Conservation (phyloP, 257 asterid species). For the Solanum habrochaites region DNA sequence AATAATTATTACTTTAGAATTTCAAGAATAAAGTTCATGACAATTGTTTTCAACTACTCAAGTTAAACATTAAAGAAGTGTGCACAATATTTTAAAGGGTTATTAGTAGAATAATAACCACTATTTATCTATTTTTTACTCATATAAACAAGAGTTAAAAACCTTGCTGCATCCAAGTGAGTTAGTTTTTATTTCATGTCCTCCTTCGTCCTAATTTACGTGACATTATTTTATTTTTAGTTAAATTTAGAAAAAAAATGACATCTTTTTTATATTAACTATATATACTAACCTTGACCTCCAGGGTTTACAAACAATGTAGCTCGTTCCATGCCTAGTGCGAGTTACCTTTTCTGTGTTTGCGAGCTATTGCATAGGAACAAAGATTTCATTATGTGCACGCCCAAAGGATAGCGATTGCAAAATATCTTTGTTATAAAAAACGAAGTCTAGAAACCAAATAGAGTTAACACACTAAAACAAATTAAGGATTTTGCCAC, state of each 20-base stretch:
- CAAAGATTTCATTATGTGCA: fast-evolving
- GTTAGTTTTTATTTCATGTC: no score
- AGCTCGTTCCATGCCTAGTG: neutral
- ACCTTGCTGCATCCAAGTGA: no score
- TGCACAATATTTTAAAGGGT: neutral
- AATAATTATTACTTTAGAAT: neutral
- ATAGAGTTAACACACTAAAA: neutral
- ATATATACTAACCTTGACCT: no score
- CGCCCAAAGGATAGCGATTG: neutral
- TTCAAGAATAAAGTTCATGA: neutral
- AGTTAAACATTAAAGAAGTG: neutral
- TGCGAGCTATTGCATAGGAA: neutral
- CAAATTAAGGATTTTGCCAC: neutral
- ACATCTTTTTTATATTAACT: no score
- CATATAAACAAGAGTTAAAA: no score
- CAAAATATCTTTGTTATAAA: fast-evolving
- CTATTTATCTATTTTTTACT: no score
- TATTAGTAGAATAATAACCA: no score
- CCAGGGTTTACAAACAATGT: neutral
- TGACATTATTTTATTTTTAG: no score
- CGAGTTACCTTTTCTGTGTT: neutral
- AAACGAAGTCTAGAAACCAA: neutral
- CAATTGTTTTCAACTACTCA: neutral
- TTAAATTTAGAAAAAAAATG: no score
- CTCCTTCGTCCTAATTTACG: no score